Base-by-base conservation (phyloP, 1,139 yeast species). In the Diutina neorugosa region DNA sequence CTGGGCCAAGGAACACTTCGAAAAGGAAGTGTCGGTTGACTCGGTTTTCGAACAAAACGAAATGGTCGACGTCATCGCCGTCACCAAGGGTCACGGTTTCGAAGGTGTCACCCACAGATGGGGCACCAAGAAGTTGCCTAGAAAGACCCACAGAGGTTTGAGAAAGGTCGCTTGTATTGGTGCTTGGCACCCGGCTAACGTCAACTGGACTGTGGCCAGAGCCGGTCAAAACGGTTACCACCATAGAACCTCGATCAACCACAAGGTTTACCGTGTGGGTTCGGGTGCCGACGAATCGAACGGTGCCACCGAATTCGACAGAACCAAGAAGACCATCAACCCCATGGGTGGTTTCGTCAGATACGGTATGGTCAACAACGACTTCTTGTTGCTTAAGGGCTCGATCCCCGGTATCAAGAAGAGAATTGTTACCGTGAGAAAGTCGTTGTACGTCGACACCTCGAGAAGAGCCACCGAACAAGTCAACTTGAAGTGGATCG, bases 151-250 rank as follows among this genome's bases (percentile, higher is more conserved):
- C 81, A 90, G 98, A 86, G 99, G 99, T 93, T 84, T 91, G 76
- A 90, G 99, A 86, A 94, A 94, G 90, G 98, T 93, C 79, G 99
- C 98, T 74, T 93, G 99, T 90, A 94, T 93, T 73, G 99, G 99
- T 86, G 97, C 99, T 74, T 93, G 99, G 99, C 98, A 93, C 83
- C 98, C 98, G 78, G 86, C 96, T 80, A 96, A 93, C 82, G 99
- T 93, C 73, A 81, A 84, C 80, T 93, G 96, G 96, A 87, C 98
- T 73, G 98, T 93, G 78, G 98, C 98, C 70, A 90, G 99, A 82
- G 97, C 98, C 69, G 99, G 99, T 93, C 98, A 93, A 84, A 89
- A 86, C 83, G 99, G 99, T 89, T 93, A 87, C 96, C 98, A 93
- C 82, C 96, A 90, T 94, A 91, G 99, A 87, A 93, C 98, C 71